Evolutionary conservation across 148 eudicot species (phyloP).

Genomic region (Nepenthes gracilis): DNA sequence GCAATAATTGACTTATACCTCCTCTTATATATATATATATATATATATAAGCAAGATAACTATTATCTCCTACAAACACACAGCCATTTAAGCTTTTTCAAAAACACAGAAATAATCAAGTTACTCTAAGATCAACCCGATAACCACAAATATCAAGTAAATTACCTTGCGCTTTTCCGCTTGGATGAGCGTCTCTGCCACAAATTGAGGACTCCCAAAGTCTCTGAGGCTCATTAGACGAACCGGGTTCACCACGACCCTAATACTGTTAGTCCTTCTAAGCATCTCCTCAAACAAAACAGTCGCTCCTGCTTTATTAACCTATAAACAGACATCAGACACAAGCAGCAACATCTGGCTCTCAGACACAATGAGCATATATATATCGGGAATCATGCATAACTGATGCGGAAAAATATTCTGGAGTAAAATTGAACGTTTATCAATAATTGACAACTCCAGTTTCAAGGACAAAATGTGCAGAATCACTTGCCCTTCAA

Average conservation of each 20-base stretch:
- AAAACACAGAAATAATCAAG: background rate
- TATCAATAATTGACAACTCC: too few species aligned
- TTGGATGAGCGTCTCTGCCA: conserved; percentile 73
- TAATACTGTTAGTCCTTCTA: conserved; percentile 64
- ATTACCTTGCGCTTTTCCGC: conserved; percentile 87
- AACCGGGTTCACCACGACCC: conserved; percentile 81
- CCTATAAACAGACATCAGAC: conserved; percentile 26
- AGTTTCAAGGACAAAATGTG: too few species aligned
- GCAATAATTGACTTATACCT: too few species aligned
- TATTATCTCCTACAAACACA: too few species aligned
- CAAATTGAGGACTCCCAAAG: conserved; percentile 79
- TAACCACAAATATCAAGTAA: background rate
- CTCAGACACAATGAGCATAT: too few species aligned
- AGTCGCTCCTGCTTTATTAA: conserved; percentile 91
- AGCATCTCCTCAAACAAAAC: conserved; percentile 66
- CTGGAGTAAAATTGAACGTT: too few species aligned
- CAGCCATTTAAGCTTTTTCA: background rate
- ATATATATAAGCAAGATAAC: too few species aligned
- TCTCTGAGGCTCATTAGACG: conserved; percentile 47
- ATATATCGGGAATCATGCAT: too few species aligned
- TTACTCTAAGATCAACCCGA: background rate
- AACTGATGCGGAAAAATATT: too few species aligned
- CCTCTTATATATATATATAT: too few species aligned
- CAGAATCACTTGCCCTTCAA: too few species aligned
- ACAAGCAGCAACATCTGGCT: background rate